Base-by-base conservation (phyloP, 768 basidiomycete species). In the Mrakia hoshinonis region DNA sequence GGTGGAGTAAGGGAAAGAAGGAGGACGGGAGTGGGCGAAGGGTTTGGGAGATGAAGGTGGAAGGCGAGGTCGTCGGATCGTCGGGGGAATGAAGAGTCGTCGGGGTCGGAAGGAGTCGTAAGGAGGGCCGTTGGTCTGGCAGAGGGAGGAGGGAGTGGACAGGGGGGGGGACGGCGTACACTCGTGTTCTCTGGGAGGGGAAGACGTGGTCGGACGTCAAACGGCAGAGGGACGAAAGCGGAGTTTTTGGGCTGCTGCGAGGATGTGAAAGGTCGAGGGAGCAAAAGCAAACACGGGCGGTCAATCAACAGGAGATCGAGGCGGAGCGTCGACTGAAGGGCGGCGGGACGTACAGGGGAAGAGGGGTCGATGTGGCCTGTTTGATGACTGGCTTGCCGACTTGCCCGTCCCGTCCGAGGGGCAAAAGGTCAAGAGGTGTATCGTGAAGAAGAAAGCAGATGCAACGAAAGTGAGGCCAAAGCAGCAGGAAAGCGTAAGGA, bases 251-350 rank as follows among this genome's bases (percentile, higher is more conserved):
- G 22, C 24, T 43, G 62, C 12, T 3, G 39, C 26, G 34, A n/a
- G n/a, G 18, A 66, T 48, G 64, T 66, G 64, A 66, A 66, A 47
- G 29, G 48, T n/a, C 47, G 47, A 47, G 43, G 26, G 64, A 48
- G 54, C 26, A 31, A 29, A 5, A 39, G 22, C 2, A 20, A 61
- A 61, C 43, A 15, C 43, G 43, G 7, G n/a, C n/a, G n/a, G 43
- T 43, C 43, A 66, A 29, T 48, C 46, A 51, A 34, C 29, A 60
- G 12, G 29, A n/a, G n/a, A n/a, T n/a, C n/a, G n/a, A n/a, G n/a
- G n/a, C n/a, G n/a, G n/a, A n/a, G n/a, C n/a, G n/a, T n/a, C n/a
- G n/a, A n/a, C n/a, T n/a, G n/a, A n/a, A n/a, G n/a, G 31, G n/a
- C 15, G 55, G 20, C 6, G 9, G 55, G n/a, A 26, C 24, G 55